Base-by-base conservation (phyloP, 2,329 filamentous ascomycete species). In the Neoarthrinium moseri region DNA sequence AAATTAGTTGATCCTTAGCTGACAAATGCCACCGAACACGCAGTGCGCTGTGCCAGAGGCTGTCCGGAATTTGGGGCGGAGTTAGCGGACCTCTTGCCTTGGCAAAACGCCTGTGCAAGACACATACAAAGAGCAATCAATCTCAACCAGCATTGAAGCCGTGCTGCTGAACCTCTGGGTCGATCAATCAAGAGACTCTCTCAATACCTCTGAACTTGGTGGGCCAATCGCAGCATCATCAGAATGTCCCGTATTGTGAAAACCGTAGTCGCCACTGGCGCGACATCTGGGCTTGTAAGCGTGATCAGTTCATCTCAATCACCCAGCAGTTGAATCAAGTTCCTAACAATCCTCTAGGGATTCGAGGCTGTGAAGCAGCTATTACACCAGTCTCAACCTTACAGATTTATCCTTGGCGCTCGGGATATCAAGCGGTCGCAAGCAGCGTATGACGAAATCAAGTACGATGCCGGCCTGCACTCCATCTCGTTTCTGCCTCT, bases 291-390 rank as follows among this genome's bases (percentile, higher is more conserved):
- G 38, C 54, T 78, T 38, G 75, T 77, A 63, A 48, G 68, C 50
- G 13, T 30, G 15, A 11, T 15, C 13, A 18, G 27, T 27, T 8
- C 12, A 34, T 24, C 36, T n/a, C n/a, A n/a, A n/a, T n/a, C 21
- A 45, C 15, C 26, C 20, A 4, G 6, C 33, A 11, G 8, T 20
- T 7, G 15, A 24, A 21, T 32, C 15, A 8, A 36, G 26, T n/a
- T 11, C 26, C 12, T 13, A n/a, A 37, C n/a, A 12, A 23, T 12
- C 7, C 10, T 11, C 3, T 40, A 79, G 75, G 75, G 76, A 11
- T 73, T 80, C 43, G 75, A 80, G 53, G 66, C 69, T n/a, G 62
- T 78, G 43, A 76, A 75, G 53, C 73, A 78, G 53, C 68, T 79
- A 21, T 68, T 78, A 6, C 53, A 61, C 13, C 65, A 73, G 37